Evolutionary conservation across 768 basidiomycete genomes (phyloP).

Genomic region (Suillus occidentalis): DNA sequence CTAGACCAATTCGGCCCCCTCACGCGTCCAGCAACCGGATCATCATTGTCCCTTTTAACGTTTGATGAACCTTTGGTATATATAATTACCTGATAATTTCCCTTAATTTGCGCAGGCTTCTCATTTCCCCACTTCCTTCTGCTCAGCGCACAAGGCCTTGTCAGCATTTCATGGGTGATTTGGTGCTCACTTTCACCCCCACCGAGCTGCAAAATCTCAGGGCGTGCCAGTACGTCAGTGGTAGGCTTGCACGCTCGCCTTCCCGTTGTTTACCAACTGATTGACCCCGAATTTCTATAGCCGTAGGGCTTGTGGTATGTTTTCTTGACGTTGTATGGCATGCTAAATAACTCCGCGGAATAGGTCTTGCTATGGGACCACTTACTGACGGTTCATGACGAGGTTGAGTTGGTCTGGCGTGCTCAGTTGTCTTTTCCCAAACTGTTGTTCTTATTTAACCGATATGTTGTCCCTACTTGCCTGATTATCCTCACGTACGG

Average conservation of each 20-base stretch:
- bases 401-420: conserved; percentile 34
- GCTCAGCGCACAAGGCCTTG: not conserved
- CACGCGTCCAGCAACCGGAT: conserved; percentile 1
- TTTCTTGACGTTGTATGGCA: not conserved
- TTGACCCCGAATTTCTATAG: conserved; percentile 9
- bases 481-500: conserved; percentile 33
- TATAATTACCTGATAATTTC: conserved; percentile 14
- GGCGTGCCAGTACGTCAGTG: conserved; percentile 26
- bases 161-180: not conserved
- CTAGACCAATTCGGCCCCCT: not conserved
- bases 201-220: conserved; percentile 9
- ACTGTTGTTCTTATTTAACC: conserved; percentile 34
- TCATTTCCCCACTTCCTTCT: not conserved
- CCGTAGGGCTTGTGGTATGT: conserved; percentile 26
- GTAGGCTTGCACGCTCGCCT: conserved; percentile 15
- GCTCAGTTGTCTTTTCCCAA: conserved; percentile 30
- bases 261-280: conserved; percentile 6
- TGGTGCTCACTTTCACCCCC: not conserved
- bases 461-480: conserved; percentile 31
- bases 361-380: conserved; percentile 38
- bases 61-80: conserved; percentile 7
- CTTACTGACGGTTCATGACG: conserved; percentile 33
- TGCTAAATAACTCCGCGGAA: not conserved
- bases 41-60: not conserved
- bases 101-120: not conserved